Percentiles rank a stretch among this genome's conserved stretches.
phyloP scores from a whole-genome alignment of 23 red algal species.

The Gracilaria domingensis region DNA sequence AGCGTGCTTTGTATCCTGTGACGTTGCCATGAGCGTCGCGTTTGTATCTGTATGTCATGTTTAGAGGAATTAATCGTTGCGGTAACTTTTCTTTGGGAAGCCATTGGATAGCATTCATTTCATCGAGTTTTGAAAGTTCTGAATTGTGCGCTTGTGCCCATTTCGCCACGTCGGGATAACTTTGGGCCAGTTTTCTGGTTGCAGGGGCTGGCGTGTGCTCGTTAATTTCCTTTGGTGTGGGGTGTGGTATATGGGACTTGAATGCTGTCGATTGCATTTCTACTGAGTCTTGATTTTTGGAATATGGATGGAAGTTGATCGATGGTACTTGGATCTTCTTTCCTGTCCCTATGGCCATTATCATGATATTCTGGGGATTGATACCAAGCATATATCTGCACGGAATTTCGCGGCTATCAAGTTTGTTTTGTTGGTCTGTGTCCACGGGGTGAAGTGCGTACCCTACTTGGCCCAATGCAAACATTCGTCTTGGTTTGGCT shows the following conservation, averaged over 20 bases:
- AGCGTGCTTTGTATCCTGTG: conserved; percentile 1
- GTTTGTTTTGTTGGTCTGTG: not conserved
- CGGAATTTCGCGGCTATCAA: not conserved
- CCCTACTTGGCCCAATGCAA: conserved; percentile 24
- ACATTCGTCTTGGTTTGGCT: not conserved
- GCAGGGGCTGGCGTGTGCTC: not conserved
- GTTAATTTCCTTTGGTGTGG: not conserved
- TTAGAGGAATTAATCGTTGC: not conserved
- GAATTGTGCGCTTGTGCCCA: not conserved
- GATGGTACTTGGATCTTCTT: conserved; percentile 6
- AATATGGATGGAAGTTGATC: conserved; percentile 20
- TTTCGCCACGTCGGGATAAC: not conserved
- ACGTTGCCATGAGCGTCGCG: not conserved
- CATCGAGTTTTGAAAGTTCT: conserved; percentile 37
- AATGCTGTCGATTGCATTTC: not conserved
- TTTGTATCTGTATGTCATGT: conserved; percentile 51
- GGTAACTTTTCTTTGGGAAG: not conserved
- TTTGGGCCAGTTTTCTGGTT: not conserved
- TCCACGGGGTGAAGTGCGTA: not conserved
- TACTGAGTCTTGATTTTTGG: not conserved
- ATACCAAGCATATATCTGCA: not conserved
- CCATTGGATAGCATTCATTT: conserved; percentile 20
- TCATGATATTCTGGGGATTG: not conserved
- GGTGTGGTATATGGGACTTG: not conserved
- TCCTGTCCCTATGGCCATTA: not conserved